A percentile compares a stretch with the other conserved stretches of the same genome.
Evolutionary conservation across 345 rosid genomes (phyloP).

Genomic region (Hirschfeldia incana): DNA sequence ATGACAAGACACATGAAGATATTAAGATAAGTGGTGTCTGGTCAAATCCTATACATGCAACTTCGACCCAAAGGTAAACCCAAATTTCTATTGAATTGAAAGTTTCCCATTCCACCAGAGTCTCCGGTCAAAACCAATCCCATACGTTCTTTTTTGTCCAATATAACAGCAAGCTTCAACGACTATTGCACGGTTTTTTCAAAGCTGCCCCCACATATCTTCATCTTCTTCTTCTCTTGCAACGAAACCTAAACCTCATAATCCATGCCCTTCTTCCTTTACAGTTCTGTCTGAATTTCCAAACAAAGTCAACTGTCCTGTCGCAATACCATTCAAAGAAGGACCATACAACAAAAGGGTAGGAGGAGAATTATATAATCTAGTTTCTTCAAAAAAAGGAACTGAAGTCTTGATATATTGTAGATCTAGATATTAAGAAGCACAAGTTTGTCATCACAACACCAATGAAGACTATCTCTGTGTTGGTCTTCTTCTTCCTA

Average conservation of each 20-base stretch:
- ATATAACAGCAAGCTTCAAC: conserved; percentile 28
- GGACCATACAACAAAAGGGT: conserved; percentile 25
- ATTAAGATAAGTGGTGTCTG: conserved; percentile 14
- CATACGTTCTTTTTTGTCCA: conserved; percentile 6
- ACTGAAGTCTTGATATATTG: conserved; percentile 18
- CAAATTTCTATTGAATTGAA: conserved; percentile 20
- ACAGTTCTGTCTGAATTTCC: conserved; percentile 17
- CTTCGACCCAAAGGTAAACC: conserved; percentile 26
- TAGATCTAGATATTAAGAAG: conserved; percentile 27
- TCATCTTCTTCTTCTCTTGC: conserved; percentile 19
- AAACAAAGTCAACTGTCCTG: conserved; percentile 31
- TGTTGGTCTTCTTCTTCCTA: conserved; percentile 24
- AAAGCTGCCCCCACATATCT: conserved; percentile 18
- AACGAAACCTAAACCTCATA: conserved; percentile 1
- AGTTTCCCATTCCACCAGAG: conserved; percentile 18
- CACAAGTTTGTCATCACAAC: conserved; percentile 14
- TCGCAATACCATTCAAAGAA: conserved; percentile 7
- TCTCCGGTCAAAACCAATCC: conserved; percentile 34
- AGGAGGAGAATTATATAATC: not conserved
- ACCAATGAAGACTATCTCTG: conserved; percentile 28
- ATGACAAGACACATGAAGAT: not conserved
- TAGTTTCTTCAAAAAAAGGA: not conserved
- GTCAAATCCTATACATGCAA: conserved; percentile 28
- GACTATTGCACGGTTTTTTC: conserved; percentile 25
- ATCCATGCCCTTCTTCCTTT: conserved; percentile 10